Evolutionary conservation across 2,329 filamentous ascomycete genomes (phyloP), one percentile per base, ranked within the genome.

Genomic region (Rosellinia necatrix): DNA sequence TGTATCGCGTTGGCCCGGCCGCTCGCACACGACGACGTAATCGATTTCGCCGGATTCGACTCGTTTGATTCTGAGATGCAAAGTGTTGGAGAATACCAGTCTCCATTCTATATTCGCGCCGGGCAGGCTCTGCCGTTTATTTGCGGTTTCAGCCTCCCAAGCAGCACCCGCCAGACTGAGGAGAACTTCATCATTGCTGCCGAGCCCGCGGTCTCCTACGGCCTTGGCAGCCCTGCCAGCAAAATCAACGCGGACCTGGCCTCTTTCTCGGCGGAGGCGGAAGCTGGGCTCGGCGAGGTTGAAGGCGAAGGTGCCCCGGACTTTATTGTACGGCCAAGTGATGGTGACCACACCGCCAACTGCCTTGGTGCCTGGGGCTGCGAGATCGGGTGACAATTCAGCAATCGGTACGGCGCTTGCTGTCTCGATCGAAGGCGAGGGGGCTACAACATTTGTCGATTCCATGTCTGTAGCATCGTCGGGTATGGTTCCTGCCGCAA

Each of bases 291-390:
- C 92, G 41, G 90, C 90, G 29, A 97, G 82, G 17, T 96, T 82
- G 47, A 97, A 86, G 22, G 91, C 88, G 63, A 92, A 82, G 34
- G 86, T 86, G 49, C 82, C 83, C 25, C 83, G 88, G 22, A 91
- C 85, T 19, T 88, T 89, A 62, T 90, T 96, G 73, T 91, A 97
- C 0, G 93, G 93, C 92, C 93, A 97, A 55, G 91, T 86, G 30
- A 97, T 84, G 7, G 91, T 93, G 19, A 97, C 84, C 13, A 89
- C 79, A 34, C 90, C 92, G 55, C 84, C 81, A 27, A 96, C 74
- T 10, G 77, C 75, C 58, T 75, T 75, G 5, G 74, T 70, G 2
- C 67, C 54, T 21, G 72, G 70, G 10, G 78, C 70, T 12, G 72
- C 53, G 5, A 85, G 66, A 7, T 77, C 74, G 5, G 84, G 82